Conservation (phyloP, 2,329 filamentous ascomycete species). For the Claviceps pazoutovae region DNA sequence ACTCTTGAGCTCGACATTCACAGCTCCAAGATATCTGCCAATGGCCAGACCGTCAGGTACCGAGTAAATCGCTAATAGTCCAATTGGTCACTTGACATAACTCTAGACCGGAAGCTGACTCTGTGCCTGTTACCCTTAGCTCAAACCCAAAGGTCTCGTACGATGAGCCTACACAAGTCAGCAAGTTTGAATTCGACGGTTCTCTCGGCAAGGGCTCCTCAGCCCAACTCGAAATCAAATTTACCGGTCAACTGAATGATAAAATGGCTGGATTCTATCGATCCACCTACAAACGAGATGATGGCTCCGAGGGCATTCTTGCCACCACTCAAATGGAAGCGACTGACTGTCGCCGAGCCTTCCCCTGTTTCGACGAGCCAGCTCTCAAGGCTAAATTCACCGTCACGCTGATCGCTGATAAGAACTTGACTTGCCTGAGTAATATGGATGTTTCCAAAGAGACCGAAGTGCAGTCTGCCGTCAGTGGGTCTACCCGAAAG, state of each 20-base stretch:
- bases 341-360: conserved; percentile 81
- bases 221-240: conserved; percentile 47
- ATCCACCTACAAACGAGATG: conserved; percentile 74
- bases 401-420: conserved; percentile 79
- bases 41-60: conserved; percentile 37
- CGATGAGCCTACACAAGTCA: conserved; percentile 68
- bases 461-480: conserved; percentile 40
- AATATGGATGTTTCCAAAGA: conserved; percentile 91
- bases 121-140: conserved; percentile 1
- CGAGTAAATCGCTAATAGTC: background rate
- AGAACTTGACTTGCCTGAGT: conserved; percentile 79
- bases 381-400: conserved; percentile 87
- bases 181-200: conserved; percentile 66
- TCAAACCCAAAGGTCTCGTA: conserved; percentile 42
- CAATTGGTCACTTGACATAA: too few species aligned
- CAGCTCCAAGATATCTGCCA: conserved; percentile 33
- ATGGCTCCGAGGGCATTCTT: conserved; percentile 68
- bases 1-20: conserved; percentile 75
- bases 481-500: conserved; percentile 41
- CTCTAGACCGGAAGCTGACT: background rate
- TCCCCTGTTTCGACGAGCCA: conserved; percentile 95
- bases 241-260: conserved; percentile 71
- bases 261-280: conserved; percentile 98
- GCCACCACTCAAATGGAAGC: conserved; percentile 95
- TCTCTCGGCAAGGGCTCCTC: conserved; percentile 60